phyloP scores from a whole-genome alignment of 2,329 filamentous ascomycete species.

The Claviceps citrina region DNA sequence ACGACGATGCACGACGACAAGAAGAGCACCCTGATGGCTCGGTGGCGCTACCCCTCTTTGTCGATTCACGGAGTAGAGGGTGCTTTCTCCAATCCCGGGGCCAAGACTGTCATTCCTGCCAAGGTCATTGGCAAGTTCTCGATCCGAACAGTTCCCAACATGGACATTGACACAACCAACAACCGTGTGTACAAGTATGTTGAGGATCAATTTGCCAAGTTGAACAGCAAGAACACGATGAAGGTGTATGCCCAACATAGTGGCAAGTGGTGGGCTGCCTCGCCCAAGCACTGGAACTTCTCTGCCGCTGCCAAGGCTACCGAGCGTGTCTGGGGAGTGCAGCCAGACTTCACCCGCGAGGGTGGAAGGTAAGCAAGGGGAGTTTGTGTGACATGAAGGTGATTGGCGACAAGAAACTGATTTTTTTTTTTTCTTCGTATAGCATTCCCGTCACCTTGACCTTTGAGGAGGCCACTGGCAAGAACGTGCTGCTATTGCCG shows the following conservation, averaged over 20 bases:
- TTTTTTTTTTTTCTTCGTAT: background rate
- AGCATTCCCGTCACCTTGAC: constrained; percentile 94
- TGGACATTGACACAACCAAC: constrained; percentile 87
- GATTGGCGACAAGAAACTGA: background rate
- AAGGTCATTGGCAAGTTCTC: constrained; percentile 98
- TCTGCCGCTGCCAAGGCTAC: constrained; percentile 88
- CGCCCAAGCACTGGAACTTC: constrained; percentile 98
- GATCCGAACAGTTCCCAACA: constrained; percentile 91
- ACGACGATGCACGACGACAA: constrained; percentile 81
- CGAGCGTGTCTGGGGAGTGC: constrained; percentile 81
- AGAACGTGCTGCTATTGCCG: constrained; percentile 88
- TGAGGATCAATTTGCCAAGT: constrained; percentile 68
- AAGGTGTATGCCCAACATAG: constrained; percentile 72
- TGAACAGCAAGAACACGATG: constrained; percentile 82
- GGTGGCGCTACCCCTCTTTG: constrained; percentile 88
- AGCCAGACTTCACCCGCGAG: constrained; percentile 90
- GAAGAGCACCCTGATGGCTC: constrained; percentile 83
- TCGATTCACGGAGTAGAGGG: constrained; percentile 92
- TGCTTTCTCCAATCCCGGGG: constrained; percentile 80
- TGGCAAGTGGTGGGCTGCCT: constrained; percentile 98
- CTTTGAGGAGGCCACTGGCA: constrained; percentile 93
- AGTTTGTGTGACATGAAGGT: background rate
- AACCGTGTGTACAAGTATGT: constrained; percentile 71
- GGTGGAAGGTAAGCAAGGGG: constrained; percentile 67
- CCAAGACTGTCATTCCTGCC: constrained; percentile 96